Conservation (phyloP, 1,284 basidiomycete genomes). For the Malassezia restricta region DNA sequence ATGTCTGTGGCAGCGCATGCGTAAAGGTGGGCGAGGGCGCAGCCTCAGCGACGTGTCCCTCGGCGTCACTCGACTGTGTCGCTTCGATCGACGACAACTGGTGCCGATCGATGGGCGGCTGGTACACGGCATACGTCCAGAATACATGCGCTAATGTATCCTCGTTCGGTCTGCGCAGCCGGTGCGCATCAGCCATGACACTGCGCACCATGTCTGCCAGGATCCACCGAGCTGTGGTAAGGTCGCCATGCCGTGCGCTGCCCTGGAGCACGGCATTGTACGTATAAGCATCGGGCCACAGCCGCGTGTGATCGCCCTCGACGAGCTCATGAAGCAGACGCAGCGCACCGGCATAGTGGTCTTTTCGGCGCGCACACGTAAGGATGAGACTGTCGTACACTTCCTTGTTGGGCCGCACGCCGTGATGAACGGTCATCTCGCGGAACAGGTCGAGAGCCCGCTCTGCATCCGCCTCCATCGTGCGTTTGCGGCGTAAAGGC, state of each 20-base stretch:
- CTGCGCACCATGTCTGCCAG: slow-evolving; percentile 66
- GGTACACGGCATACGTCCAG: slow-evolving; percentile 72
- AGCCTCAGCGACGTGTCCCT: background rate
- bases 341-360: slow-evolving; percentile 44
- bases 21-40: slow-evolving; percentile 50
- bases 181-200: slow-evolving; percentile 14
- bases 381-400: slow-evolving; percentile 73
- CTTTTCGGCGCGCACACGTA: slow-evolving; percentile 52
- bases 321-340: slow-evolving; percentile 51
- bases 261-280: slow-evolving; percentile 78
- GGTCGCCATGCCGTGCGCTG: slow-evolving; percentile 71
- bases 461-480: slow-evolving; percentile 59
- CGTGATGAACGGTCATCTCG: slow-evolving; percentile 66
- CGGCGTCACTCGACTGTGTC: background rate
- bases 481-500: background rate
- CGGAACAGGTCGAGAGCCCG: slow-evolving; percentile 82
- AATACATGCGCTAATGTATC: slow-evolving; percentile 71
- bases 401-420: slow-evolving; percentile 56
- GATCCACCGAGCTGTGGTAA: slow-evolving; percentile 74
- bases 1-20: slow-evolving; percentile 55
- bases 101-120: slow-evolving; percentile 47
- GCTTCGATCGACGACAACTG: background rate
- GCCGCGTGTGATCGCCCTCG: slow-evolving; percentile 58
- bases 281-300: slow-evolving; percentile 54
- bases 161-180: slow-evolving; percentile 52